Evolutionary conservation across 495 filamentous ascomycete genomes (phyloP).

Genomic region (Penicillium antarcticum): DNA sequence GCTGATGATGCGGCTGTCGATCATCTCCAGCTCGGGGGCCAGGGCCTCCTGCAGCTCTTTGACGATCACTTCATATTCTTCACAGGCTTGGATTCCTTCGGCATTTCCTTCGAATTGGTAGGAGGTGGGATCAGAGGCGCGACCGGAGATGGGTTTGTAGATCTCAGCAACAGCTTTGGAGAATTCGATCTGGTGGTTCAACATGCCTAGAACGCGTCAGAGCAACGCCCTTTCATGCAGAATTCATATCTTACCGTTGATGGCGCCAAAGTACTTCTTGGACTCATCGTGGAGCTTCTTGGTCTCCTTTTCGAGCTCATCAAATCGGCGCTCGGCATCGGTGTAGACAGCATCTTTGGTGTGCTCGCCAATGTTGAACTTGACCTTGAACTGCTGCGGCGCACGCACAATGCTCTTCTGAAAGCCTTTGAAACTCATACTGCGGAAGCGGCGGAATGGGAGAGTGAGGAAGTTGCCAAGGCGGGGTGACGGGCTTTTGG

Average conservation of each 20-base stretch:
- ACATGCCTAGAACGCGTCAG: conserved; percentile 64
- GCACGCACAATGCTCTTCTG: conserved; percentile 83
- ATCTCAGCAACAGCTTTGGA: conserved; percentile 92
- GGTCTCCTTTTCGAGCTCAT: conserved; percentile 92
- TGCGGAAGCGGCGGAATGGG: conserved; percentile 2
- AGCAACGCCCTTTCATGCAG: not conserved
- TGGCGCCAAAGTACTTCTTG: conserved; percentile 91
- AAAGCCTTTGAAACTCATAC: conserved; percentile 97
- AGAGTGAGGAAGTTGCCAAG: conserved; percentile 8
- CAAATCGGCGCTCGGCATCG: conserved; percentile 90
- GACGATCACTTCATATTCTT: conserved; percentile 93
- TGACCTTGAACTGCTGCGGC: conserved; percentile 84
- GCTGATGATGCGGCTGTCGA: conserved; percentile 83
- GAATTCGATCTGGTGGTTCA: conserved; percentile 97
- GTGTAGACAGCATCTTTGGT: conserved; percentile 93
- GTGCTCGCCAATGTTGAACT: conserved; percentile 90
- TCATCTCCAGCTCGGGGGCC: conserved; percentile 94
- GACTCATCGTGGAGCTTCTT: conserved; percentile 95
- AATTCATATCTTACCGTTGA: conserved; percentile 61
- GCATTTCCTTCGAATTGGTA: conserved; percentile 77
- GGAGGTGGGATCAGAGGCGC: conserved; percentile 88
- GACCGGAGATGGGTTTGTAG: conserved; percentile 96
- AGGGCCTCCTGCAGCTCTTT: conserved; percentile 85
- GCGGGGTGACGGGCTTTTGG: conserved; percentile 17
- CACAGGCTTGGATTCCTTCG: conserved; percentile 93